Base-by-base conservation (phyloP, 306 rosid species). In the Cicer judaicum region DNA sequence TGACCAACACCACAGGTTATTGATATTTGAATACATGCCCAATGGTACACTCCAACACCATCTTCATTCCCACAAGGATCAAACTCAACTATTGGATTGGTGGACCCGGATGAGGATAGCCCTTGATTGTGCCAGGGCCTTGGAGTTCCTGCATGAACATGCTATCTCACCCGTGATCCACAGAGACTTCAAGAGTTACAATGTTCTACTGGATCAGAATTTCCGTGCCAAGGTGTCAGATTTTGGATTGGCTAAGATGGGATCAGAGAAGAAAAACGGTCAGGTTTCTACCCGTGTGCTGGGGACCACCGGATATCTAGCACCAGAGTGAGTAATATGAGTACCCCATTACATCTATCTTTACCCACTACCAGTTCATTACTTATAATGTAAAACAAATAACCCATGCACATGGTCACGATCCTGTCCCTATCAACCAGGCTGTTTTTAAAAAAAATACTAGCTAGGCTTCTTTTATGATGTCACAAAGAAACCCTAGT, bases 221-320 rank as follows among this genome's bases (percentile, higher is more conserved):
- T 89, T 95, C 73, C 89, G 90, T 14, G 98, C 99, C 67, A 95
- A 90, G 79, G 96, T 92, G n/a, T 85, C 96, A 0, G 89, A 88
- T 82, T 92, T 95, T 39, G 92, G 93, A 39, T 82, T 88, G 92
- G 99, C 96, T 67, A 95, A 87, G 85, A 86, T 89, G 88, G 96
- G 91, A 10, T 92, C 98, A 8, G 91, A 89, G 76, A 95, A 89
- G 79, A 89, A 83, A 84, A 88, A 95, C 29, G 92, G 96, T 46
- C 99, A 86, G 77, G 88, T 90, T 72, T 95, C 93, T 10, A 95
- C 99, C 13, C 85, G 91, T 64, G 91, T 92, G 68, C 76, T 87
- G 39, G 96, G 97, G 95, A 90, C 97, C 93, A 92, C 98, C 2
- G 99, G 97, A 83, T 95, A 92, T 82, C 67, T 90, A 43, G 99